phyloP scores from a whole-genome alignment of 2,329 filamentous ascomycete species.

The Xylaria sp. region DNA sequence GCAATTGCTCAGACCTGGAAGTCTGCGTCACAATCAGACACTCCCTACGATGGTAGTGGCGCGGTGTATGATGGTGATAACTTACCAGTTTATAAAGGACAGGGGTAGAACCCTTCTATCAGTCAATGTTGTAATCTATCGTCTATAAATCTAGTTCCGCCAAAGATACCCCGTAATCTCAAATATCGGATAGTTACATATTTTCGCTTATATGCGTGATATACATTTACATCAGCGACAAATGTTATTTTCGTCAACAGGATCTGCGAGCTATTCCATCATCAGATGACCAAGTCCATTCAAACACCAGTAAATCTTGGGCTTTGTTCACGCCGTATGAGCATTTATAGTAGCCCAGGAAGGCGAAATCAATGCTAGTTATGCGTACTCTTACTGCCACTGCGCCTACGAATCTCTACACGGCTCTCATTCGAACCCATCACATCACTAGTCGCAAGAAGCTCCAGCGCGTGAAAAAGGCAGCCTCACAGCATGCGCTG shows the following conservation, averaged over 20 bases:
- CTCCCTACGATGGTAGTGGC: slow-evolving; percentile 59
- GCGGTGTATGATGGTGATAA: slow-evolving; percentile 55
- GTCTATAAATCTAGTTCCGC: neutral
- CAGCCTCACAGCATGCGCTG: slow-evolving; percentile 67
- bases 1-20: slow-evolving; percentile 50
- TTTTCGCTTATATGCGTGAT: neutral
- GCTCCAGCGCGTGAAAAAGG: slow-evolving; percentile 67
- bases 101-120: slow-evolving; percentile 39
- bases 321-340: neutral
- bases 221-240: neutral
- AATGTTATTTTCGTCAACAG: neutral
- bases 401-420: slow-evolving; percentile 44
- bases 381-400: slow-evolving; percentile 20
- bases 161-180: neutral
- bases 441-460: slow-evolving; percentile 86
- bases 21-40: slow-evolving; percentile 43
- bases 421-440: slow-evolving; percentile 78
- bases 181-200: slow-evolving; percentile 6
- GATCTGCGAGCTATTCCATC: neutral
- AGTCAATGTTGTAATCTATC: neutral
- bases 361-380: neutral
- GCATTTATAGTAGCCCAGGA: neutral
- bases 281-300: neutral
- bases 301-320: neutral
- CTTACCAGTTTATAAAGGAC: slow-evolving; percentile 53